Evolutionary conservation across 768 basidiomycete species (phyloP).

Genomic region (Leucocoprinus birnbaumii): DNA sequence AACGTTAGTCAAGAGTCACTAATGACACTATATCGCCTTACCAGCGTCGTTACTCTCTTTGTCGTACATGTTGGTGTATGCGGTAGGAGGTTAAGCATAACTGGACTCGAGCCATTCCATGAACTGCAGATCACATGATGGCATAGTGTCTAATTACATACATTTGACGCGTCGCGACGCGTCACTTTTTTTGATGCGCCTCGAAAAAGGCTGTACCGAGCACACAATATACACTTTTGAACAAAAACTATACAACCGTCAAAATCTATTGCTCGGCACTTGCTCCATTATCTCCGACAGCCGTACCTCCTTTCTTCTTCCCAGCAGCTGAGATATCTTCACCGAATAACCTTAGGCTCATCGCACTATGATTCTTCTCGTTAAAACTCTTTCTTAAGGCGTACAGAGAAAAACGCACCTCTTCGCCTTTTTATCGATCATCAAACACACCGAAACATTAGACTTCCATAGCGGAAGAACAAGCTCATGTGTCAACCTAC

Average conservation of each 20-base stretch:
- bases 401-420: constrained; percentile 45
- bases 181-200: not conserved
- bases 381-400: not conserved
- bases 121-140: not conserved
- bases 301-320: not conserved
- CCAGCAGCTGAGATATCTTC: constrained; percentile 58
- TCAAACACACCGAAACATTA: constrained; percentile 78
- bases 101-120: not conserved
- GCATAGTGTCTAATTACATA: not conserved
- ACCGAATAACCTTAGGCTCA: constrained; percentile 84
- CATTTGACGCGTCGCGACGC: not conserved
- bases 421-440: constrained; percentile 97
- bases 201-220: too few relatives aligned
- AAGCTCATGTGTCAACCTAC: constrained; percentile 73
- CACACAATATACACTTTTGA: too few relatives aligned
- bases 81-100: not conserved
- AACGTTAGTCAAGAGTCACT: not conserved
- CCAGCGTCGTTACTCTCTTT: constrained; percentile 10
- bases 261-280: not conserved
- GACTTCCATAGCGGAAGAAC: constrained; percentile 97
- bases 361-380: constrained; percentile 49
- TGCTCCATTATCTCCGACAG: not conserved
- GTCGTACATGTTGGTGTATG: constrained; percentile 4
- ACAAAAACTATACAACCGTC: too few relatives aligned
- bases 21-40: not conserved